Percentiles rank a stretch among this genome's conserved stretches.
These are phyloP conservation scores for Colletotrichum lini DNA, from an alignment of 2,329 filamentous ascomycete species.

Conservation along the genomic window DNA sequence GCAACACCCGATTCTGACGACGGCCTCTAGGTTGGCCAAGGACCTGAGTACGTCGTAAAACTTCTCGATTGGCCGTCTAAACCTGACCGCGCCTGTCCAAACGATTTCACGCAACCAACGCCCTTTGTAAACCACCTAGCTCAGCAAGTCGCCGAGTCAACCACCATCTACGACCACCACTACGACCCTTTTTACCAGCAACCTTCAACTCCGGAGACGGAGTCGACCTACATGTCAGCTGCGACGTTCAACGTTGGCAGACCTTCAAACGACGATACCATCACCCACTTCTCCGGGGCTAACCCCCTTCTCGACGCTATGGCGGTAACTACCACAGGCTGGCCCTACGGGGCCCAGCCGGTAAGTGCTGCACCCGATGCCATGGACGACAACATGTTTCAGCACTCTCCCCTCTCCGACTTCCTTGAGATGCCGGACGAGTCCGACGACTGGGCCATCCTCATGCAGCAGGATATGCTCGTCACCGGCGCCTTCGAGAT, in stretches of 20 bases:
- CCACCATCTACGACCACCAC: slow-evolving; percentile 27
- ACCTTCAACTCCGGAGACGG: slow-evolving; percentile 25
- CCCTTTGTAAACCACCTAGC: slow-evolving; percentile 33
- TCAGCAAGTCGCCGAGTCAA: slow-evolving; percentile 38
- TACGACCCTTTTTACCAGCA: slow-evolving; percentile 19
- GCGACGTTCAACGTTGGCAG: slow-evolving; percentile 24
- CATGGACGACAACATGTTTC: slow-evolving; percentile 34
- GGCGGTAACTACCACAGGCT: slow-evolving; percentile 33
- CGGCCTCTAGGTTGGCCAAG: slow-evolving; percentile 39
- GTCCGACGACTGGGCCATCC: slow-evolving; percentile 32
- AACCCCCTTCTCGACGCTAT: slow-evolving; percentile 18
- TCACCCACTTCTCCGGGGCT: slow-evolving; percentile 13
- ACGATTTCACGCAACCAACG: slow-evolving; percentile 39
- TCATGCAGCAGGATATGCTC: slow-evolving; percentile 37
- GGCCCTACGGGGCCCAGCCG: slow-evolving; percentile 30
- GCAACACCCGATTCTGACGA: slow-evolving; percentile 22
- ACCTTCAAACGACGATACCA: slow-evolving; percentile 17
- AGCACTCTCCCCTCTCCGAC: slow-evolving; percentile 36
- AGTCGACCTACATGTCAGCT: slow-evolving; percentile 25
- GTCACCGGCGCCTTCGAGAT: slow-evolving; percentile 31
- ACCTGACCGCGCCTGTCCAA: slow-evolving; percentile 36
- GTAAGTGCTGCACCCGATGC: slow-evolving; percentile 35
- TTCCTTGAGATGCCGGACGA: slow-evolving; percentile 33
- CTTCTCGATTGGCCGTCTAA: slow-evolving; percentile 43
- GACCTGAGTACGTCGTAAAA: slow-evolving; percentile 46